Conservation (phyloP, 805 yeast genomes). For the Schwanniomyces occidentalis region DNA sequence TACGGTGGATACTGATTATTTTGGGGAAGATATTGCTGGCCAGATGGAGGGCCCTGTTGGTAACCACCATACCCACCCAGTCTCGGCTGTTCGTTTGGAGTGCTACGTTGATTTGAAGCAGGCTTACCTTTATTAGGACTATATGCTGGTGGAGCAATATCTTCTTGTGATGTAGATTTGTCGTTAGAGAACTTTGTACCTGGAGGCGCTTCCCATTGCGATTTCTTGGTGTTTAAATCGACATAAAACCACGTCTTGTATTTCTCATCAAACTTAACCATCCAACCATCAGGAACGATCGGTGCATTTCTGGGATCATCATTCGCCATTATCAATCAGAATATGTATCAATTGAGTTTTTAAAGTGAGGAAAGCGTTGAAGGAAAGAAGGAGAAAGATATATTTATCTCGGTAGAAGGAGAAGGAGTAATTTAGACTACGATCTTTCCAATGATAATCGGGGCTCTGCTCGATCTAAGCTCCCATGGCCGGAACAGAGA, state of each 20-base stretch:
- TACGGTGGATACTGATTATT: conserved; percentile 26
- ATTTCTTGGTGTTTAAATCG: conserved; percentile 63
- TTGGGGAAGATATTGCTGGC: conserved; percentile 12
- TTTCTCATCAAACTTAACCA: conserved; percentile 69
- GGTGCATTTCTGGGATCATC: conserved; percentile 43
- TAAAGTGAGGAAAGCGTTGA: too few species aligned
- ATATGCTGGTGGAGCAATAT: conserved; percentile 47
- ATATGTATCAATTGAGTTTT: too few species aligned
- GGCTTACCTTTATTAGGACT: conserved; percentile 21
- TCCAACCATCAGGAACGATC: conserved; percentile 66
- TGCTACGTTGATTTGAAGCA: conserved; percentile 1
- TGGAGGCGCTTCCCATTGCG: conserved; percentile 89
- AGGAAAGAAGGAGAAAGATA: too few species aligned
- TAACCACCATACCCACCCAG: conserved; percentile 16
- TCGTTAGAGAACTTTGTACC: conserved; percentile 38
- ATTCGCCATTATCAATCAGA: conserved; percentile 1
- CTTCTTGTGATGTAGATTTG: conserved; percentile 11
- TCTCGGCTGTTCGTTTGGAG: conserved; percentile 8
- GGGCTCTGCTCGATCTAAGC: too few species aligned
- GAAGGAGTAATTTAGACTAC: too few species aligned
- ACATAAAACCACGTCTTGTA: conserved; percentile 81
- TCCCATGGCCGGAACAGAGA: too few species aligned
- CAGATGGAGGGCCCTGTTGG: conserved; percentile 13
- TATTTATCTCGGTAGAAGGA: too few species aligned
- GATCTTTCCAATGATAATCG: too few species aligned